A percentile compares a stretch with the other conserved stretches of the same genome.
Evolutionary conservation across 139 green algal genomes (phyloP).

Genomic region (Limnomonas spitsbergensis): DNA sequence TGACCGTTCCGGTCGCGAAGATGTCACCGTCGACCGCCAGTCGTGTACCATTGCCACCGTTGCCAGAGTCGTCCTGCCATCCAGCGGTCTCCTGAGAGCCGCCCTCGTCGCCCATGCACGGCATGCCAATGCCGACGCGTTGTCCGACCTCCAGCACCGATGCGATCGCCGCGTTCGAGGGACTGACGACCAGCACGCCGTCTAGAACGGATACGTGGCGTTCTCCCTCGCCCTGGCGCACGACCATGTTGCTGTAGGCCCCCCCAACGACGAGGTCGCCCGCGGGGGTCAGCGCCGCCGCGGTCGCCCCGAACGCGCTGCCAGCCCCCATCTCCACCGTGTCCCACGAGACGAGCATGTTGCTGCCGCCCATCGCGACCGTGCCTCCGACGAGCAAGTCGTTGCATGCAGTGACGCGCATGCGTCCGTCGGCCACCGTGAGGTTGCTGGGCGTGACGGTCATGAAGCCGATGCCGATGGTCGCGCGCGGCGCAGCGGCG

Average conservation of each 20-base stretch:
- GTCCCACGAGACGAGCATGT: background rate
- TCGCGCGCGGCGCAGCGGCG: background rate
- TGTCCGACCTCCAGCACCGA: background rate
- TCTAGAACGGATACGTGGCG: background rate
- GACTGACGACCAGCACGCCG: background rate
- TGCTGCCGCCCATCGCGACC: background rate
- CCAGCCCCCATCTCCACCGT: background rate
- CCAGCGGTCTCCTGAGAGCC: background rate
- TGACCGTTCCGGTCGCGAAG: slow-evolving; percentile 11
- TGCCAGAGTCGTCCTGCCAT: background rate
- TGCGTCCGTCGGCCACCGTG: background rate
- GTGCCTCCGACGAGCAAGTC: background rate
- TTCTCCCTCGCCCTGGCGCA: background rate
- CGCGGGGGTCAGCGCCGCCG: background rate
- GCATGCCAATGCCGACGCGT: background rate
- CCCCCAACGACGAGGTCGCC: background rate
- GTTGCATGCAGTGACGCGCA: background rate
- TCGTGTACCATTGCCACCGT: background rate
- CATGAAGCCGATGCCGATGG: background rate
- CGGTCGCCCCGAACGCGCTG: background rate
- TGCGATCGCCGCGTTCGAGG: background rate
- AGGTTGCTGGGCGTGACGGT: background rate
- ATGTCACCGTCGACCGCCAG: slow-evolving; percentile 14
- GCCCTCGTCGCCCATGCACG: background rate
- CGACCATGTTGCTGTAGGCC: background rate